These are phyloP conservation scores for Boehmeria nivea DNA, from an alignment of 306 rosid genomes.

Conservation along the genomic window DNA sequence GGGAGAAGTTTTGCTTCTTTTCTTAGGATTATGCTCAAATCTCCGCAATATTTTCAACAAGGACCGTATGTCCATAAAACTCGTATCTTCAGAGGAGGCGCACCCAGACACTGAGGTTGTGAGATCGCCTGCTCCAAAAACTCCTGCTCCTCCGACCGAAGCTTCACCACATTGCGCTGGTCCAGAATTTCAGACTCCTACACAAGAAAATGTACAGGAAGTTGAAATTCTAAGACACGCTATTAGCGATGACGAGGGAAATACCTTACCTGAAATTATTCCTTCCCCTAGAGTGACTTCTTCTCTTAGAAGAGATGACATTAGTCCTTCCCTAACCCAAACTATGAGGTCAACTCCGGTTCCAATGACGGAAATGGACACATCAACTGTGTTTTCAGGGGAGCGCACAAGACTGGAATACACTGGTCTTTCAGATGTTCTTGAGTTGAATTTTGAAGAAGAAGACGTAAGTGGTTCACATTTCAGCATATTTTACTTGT, in stretches of 20 bases:
- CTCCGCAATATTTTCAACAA: conserved; percentile 36
- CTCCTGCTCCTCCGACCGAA: conserved; percentile 14
- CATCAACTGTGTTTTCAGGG: conserved; percentile 10
- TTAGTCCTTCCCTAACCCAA: conserved; percentile 24
- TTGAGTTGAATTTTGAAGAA: conserved; percentile 33
- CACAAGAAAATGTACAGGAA: conserved; percentile 18
- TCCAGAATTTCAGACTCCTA: conserved; percentile 25
- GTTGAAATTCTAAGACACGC: conserved; percentile 25
- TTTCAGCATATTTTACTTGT: not conserved
- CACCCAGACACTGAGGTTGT: conserved; percentile 22
- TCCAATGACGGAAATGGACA: conserved; percentile 18
- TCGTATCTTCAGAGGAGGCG: too few species aligned
- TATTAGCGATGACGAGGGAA: conserved; percentile 21
- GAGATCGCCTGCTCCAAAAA: conserved; percentile 25
- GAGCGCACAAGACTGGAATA: conserved; percentile 22
- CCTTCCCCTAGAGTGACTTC: conserved; percentile 18
- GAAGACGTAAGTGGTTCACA: conserved; percentile 45
- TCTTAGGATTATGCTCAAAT: conserved; percentile 54
- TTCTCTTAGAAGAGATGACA: conserved; percentile 23
- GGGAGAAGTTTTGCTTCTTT: conserved; percentile 7
- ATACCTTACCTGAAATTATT: conserved; percentile 11
- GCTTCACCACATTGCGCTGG: conserved; percentile 10
- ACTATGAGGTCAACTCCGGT: conserved; percentile 29
- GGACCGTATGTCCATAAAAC: conserved; percentile 40
- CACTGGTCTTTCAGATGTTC: conserved; percentile 35